These are phyloP conservation scores for Sutorius eximius DNA, from an alignment of 1,284 basidiomycete genomes.

Conservation along the genomic window DNA sequence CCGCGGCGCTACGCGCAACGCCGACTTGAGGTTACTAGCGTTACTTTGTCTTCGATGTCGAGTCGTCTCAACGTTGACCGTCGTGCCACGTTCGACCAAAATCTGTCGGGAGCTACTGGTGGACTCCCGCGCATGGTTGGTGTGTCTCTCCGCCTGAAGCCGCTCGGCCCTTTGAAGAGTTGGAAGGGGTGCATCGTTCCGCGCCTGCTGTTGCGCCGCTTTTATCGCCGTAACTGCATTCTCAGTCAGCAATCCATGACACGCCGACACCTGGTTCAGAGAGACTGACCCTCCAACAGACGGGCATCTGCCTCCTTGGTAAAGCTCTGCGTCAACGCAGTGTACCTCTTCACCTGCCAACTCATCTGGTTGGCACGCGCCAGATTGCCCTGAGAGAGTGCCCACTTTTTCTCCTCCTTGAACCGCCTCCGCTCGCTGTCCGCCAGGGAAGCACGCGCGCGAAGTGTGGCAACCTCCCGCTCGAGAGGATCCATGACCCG, in stretches of 20 bases:
- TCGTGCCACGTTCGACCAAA: conserved; percentile 31
- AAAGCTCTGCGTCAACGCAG: conserved; percentile 76
- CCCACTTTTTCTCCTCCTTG: conserved; percentile 84
- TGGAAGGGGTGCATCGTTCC: conserved; percentile 14
- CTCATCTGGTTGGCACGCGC: conserved; percentile 73
- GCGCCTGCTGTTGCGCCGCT: conserved; percentile 20
- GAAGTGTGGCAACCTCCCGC: conserved; percentile 66
- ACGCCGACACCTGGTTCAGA: background rate
- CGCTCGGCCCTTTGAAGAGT: conserved; percentile 27
- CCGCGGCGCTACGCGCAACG: conserved; percentile 31
- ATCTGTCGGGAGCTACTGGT: conserved; percentile 27
- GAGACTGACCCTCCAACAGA: conserved; percentile 57
- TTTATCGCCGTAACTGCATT: conserved; percentile 31
- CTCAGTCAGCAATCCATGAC: conserved; percentile 13
- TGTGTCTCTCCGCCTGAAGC: conserved; percentile 25
- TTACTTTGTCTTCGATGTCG: conserved; percentile 35
- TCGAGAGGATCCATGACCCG: conserved; percentile 63
- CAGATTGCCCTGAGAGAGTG: conserved; percentile 68
- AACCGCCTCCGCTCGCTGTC: conserved; percentile 77
- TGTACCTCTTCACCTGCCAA: conserved; percentile 78
- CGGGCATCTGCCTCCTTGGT: conserved; percentile 74
- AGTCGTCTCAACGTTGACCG: conserved; percentile 23
- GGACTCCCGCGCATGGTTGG: conserved; percentile 32
- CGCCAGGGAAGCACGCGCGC: conserved; percentile 72
- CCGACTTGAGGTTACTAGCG: conserved; percentile 33